Percentiles rank a stretch among this genome's conserved stretches.
These are phyloP conservation scores for Knoxia roxburghii DNA, from an alignment of 257 asterid species.

Conservation along the genomic window DNA sequence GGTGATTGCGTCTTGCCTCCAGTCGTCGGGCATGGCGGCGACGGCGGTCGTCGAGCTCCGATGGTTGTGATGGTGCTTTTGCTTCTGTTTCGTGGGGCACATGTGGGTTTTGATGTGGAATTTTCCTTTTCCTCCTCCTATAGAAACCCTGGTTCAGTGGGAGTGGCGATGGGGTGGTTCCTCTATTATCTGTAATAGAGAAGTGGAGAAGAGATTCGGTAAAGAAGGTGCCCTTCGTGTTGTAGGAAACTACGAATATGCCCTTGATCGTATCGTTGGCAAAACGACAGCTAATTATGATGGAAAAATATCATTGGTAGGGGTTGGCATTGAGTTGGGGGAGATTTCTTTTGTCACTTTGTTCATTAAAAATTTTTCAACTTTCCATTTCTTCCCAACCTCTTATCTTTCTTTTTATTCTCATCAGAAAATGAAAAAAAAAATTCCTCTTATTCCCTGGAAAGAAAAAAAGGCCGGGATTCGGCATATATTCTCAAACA, in stretches of 20 bases:
- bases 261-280: not conserved
- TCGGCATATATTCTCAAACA: too few species aligned
- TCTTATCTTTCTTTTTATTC: too few species aligned
- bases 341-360: not conserved
- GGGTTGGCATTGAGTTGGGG: constrained; percentile 7
- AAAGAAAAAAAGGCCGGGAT: too few species aligned
- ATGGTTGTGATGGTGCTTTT: constrained; percentile 20
- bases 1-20: constrained; percentile 60
- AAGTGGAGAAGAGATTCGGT: not conserved
- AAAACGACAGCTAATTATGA: constrained; percentile 13
- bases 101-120: constrained; percentile 15
- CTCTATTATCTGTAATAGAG: not conserved
- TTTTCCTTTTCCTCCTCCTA: not conserved
- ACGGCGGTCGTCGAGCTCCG: constrained; percentile 25
- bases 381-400: too few species aligned
- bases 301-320: not conserved
- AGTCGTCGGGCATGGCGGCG: constrained; percentile 22
- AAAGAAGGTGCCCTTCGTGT: not conserved
- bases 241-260: constrained; percentile 6
- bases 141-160: too few species aligned
- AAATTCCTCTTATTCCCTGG: too few species aligned
- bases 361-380: too few species aligned
- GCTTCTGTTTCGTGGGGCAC: constrained; percentile 53
- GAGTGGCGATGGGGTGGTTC: too few species aligned
- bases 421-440: too few species aligned